Evolutionary conservation across 2,329 filamentous ascomycete species (phyloP).

Genomic region (Geosmithia putterillii): DNA sequence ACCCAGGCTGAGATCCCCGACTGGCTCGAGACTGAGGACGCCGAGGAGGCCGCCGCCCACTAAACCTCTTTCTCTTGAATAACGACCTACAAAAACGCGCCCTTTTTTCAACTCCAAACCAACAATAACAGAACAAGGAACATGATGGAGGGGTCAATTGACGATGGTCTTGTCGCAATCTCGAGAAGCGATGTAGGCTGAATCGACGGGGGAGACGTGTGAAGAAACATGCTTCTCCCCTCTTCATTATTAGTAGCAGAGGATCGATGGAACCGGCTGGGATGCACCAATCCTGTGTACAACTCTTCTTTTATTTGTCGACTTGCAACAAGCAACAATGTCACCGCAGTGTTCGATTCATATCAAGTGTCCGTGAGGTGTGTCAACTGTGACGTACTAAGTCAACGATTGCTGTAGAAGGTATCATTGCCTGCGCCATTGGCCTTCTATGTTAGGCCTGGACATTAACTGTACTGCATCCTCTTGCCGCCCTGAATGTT

Average conservation of each 20-base stretch:
- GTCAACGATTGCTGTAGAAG: no score
- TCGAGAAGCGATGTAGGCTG: background rate
- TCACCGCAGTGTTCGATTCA: background rate
- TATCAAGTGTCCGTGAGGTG: no score
- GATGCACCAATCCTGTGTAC: constrained; percentile 1
- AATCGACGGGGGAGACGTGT: background rate
- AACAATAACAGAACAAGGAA: background rate
- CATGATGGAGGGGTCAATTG: background rate
- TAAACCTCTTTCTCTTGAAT: constrained; percentile 19
- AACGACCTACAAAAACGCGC: no score
- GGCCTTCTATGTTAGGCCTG: no score
- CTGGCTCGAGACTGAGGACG: constrained; percentile 79
- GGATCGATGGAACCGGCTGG: background rate
- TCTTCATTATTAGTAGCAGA: no score
- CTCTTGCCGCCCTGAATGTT: no score
- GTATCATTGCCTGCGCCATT: no score
- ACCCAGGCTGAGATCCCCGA: constrained; percentile 46
- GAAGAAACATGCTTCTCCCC: background rate
- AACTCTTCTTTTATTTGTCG: background rate
- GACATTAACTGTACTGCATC: no score
- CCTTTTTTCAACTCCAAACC: no score
- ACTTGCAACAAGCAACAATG: background rate
- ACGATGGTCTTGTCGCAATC: background rate
- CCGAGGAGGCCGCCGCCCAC: constrained; percentile 37
- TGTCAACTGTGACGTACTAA: no score